Percentiles rank a stretch among this genome's conserved stretches.
Conservation (phyloP, 768 basidiomycete species). For the Coprinopsis cinerea region DNA sequence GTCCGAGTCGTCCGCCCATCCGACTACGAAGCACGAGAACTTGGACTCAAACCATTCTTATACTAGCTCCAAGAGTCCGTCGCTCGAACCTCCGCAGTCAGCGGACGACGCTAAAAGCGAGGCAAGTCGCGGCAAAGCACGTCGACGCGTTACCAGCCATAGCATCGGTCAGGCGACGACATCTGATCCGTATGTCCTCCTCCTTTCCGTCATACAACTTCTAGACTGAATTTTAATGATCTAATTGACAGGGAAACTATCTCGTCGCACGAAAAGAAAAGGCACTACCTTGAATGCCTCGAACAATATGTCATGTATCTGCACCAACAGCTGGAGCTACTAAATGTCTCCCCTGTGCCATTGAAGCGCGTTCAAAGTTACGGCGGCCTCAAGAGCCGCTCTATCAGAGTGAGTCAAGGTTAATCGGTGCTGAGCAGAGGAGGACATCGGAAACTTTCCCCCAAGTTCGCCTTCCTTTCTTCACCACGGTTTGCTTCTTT, state of each 20-base stretch:
- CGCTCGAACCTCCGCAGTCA: background rate
- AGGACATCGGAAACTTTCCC: constrained; percentile 1
- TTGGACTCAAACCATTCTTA: background rate
- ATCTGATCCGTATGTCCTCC: constrained; percentile 52
- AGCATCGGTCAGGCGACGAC: constrained; percentile 45
- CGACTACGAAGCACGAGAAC: background rate
- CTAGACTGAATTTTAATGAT: background rate
- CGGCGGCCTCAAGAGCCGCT: constrained; percentile 54
- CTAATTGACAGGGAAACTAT: constrained; percentile 58
- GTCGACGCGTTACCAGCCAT: constrained; percentile 51
- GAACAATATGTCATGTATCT: constrained; percentile 66
- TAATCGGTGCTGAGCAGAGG: background rate
- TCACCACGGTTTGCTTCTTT: background rate
- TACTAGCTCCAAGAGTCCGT: background rate
- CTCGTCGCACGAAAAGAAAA: constrained; percentile 73
- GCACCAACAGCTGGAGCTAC: constrained; percentile 51
- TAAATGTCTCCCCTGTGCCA: constrained; percentile 39
- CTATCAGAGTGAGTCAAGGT: constrained; percentile 45
- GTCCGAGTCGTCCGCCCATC: no score
- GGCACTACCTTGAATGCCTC: constrained; percentile 66
- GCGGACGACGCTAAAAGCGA: background rate
- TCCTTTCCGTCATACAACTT: constrained; percentile 2
- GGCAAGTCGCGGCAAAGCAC: constrained; percentile 40
- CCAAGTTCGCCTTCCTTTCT: no score
- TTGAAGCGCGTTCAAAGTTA: constrained; percentile 48